Base-by-base conservation (phyloP, 2,329 filamentous ascomycete species). In the Penicillium sp. region DNA sequence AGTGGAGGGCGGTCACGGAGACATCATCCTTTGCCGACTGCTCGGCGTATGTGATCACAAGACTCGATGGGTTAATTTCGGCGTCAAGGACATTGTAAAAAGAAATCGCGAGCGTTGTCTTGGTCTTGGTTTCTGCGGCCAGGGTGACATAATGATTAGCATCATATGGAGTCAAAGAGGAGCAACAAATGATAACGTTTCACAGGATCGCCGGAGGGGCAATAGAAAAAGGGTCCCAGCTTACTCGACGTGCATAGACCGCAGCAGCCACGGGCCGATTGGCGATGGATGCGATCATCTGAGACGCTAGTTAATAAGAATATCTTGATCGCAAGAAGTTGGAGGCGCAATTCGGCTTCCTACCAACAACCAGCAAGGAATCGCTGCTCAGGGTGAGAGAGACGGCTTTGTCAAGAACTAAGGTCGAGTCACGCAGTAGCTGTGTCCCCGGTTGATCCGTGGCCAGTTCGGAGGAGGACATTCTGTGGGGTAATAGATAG, bases 51-150 rank as follows among this genome's bases (percentile, higher is more conserved):
- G 89, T 86, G 71, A 98, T 87, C 7, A 83, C 84, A 52, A 96
- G 77, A 34, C 84, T 82, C 56, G 80, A 80, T 47, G 84, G 81
- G 51, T 81, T 79, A 31, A 89, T 73, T 65, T 91, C 87, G 41
- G 89, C 91, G 88, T 91, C 96, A 51, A 97, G 86, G 62, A 97
- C 79, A 73, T 96, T 90, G 79, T 91, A 93, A 62, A 92, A 88
- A 1, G 90, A 88, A 34, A 97, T 89, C 5, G 84, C 80, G 63
- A 80, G 80, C 34, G 81, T 85, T 35, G 79, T 77, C 60, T 83
- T 58, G 31, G 49, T 45, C 20, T 60, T 82, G 34, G 78, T 73
- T 60, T 74, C 79, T 82, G 63, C 42, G 55, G 10, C 20, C 35
- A 20, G 10, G n/a, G 38, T 6, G 25, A 11, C 34, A 43, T 20